Evolutionary conservation across 2,329 filamentous ascomycete species (phyloP), one percentile per base, ranked within the genome.

Genomic region (Colletotrichum brevisporum): DNA sequence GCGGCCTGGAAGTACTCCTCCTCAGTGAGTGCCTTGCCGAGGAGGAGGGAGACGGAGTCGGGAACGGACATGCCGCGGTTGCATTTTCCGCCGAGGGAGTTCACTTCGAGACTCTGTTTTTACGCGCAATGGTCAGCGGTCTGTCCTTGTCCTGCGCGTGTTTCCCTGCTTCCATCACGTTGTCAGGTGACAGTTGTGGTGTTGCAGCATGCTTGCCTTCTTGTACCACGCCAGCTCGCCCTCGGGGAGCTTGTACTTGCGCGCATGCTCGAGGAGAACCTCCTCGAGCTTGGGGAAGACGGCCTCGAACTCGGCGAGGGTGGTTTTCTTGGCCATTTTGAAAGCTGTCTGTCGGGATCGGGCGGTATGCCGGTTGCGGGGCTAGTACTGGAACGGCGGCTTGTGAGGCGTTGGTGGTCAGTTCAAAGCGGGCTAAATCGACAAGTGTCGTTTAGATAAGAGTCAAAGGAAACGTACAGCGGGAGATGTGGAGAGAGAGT

Each of bases 31-130:
- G 92, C 84, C 74, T 89, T 85, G 74, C 82, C 86, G 77, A 95
- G 89, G 72, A 98, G 90, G 76, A 96, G 86, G 73, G 94, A 92
- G 73, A 91, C 91, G 54, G 94, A 96, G 84, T 99, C 96, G 74
- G 96, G 92, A 70, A 98, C 95, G 55, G 95, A 98, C 90, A 99
- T 97, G 84, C 96, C 96, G 78, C 96, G 94, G 85, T 99, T 99
- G 86, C 95, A 97, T 87, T 99, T 99, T 79, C 96, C 96, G 75
- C 96, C 96, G 62, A 96, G 85, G 6, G 94, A 90, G 84, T 99
- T 99, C 84, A 90, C 88, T 78, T 95, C 89, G 76, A 98, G 88
- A 71, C 88, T 92, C 94, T 98, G 76, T 64, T 59, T 27, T 15
- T n/a, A 21, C 16, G 43, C 47, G 63, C 55, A 63, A 56, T 51